Percentiles rank a stretch among this genome's conserved stretches.
These are phyloP conservation scores for Aspergillus sp. DNA, from an alignment of 2,329 filamentous ascomycete species.

Conservation along the genomic window DNA sequence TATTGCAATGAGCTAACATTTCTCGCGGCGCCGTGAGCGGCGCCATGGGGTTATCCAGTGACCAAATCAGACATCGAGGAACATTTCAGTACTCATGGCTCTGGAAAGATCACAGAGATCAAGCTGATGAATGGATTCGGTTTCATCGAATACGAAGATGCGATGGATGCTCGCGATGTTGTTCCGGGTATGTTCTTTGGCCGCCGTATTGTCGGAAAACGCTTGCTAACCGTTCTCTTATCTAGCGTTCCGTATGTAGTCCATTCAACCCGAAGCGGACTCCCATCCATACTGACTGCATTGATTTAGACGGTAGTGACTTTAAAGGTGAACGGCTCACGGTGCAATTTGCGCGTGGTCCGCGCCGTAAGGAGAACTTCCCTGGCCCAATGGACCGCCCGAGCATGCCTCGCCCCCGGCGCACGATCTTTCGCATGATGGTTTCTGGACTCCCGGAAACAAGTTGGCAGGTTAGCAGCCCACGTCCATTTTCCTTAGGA, in stretches of 20 bases:
- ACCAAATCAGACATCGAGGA: constrained; percentile 96
- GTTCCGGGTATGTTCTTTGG: constrained; percentile 78
- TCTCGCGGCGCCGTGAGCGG: constrained; percentile 28
- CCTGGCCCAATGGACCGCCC: constrained; percentile 63
- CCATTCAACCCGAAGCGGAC: constrained; percentile 59
- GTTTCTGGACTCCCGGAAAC: constrained; percentile 98
- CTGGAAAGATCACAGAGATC: constrained; percentile 96
- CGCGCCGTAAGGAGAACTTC: constrained; percentile 66
- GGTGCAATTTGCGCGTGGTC: constrained; percentile 95
- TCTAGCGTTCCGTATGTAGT: constrained; percentile 57
- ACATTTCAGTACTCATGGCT: constrained; percentile 93
- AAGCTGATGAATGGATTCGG: constrained; percentile 99
- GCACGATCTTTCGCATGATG: constrained; percentile 95
- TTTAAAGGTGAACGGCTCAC: constrained; percentile 98
- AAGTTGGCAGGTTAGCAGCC: constrained; percentile 98
- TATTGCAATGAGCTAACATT: constrained; percentile 32
- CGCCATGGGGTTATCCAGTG: constrained; percentile 56
- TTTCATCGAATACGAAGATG: constrained; percentile 99
- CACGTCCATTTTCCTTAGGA: constrained; percentile 33
- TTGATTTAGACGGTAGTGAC: constrained; percentile 77
- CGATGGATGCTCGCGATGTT: constrained; percentile 96
- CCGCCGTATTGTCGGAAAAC: background rate
- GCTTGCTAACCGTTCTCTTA: background rate
- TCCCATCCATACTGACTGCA: constrained; percentile 31
- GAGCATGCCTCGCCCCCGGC: constrained; percentile 73